These are phyloP conservation scores for Raphanus raphanistrum DNA, from an alignment of 345 rosid genomes.

Conservation along the genomic window DNA sequence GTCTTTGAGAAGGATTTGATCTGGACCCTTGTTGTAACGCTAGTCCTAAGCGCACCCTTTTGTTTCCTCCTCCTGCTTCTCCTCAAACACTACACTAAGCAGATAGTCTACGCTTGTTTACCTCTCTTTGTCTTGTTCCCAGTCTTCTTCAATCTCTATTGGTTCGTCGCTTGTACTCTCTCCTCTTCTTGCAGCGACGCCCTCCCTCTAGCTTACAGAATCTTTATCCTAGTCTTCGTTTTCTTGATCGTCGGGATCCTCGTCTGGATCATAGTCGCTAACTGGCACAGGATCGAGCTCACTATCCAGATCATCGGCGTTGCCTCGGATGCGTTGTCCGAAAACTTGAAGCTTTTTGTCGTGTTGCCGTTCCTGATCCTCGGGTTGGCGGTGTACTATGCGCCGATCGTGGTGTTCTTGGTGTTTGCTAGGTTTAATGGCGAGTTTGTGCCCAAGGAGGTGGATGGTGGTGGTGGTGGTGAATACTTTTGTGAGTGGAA, in stretches of 20 bases:
- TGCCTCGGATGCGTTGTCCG: constrained; percentile 78
- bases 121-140: constrained; percentile 79
- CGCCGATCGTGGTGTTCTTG: constrained; percentile 77
- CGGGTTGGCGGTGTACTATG: constrained; percentile 60
- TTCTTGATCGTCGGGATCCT: constrained; percentile 66
- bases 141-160: constrained; percentile 68
- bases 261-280: constrained; percentile 74
- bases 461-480: constrained; percentile 44
- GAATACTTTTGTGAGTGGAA: constrained; percentile 77
- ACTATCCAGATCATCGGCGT: constrained; percentile 70
- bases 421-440: constrained; percentile 80
- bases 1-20: constrained; percentile 46
- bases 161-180: constrained; percentile 88
- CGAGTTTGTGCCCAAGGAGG: constrained; percentile 57
- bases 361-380: constrained; percentile 62
- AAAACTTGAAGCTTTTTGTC: constrained; percentile 67
- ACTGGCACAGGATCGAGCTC: constrained; percentile 82
- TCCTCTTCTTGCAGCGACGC: constrained; percentile 64
- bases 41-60: constrained; percentile 68
- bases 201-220: constrained; percentile 69
- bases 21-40: constrained; percentile 70
- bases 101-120: constrained; percentile 71
- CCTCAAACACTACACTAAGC: constrained; percentile 83
- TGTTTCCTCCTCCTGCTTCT: constrained; percentile 61
- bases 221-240: constrained; percentile 64